These are phyloP conservation scores for Hypoxylon cercidicola DNA, from an alignment of 495 filamentous ascomycete species.

Conservation along the genomic window DNA sequence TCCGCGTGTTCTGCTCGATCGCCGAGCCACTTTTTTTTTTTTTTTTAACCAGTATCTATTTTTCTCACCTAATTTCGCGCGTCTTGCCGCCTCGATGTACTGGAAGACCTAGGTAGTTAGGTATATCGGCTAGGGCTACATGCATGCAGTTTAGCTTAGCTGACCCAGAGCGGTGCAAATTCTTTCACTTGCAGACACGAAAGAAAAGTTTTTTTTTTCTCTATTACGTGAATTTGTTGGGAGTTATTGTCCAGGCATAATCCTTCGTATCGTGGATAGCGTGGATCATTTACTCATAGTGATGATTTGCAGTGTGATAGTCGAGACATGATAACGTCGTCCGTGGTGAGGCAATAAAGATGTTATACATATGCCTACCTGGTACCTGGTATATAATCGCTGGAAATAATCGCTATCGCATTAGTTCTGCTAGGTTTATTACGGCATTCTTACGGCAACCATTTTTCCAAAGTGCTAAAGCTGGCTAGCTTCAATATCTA, in stretches of 20 bases:
- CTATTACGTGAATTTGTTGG: conserved; percentile 23
- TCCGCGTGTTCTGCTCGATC: conserved; percentile 34
- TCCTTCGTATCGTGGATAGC: conserved; percentile 3
- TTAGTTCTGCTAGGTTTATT: conserved; percentile 15
- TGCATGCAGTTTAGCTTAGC: conserved; percentile 12
- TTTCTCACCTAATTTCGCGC: conserved; percentile 28
- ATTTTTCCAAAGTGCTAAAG: conserved; percentile 13
- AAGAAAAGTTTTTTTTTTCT: conserved; percentile 25
- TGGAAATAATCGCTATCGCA: not conserved
- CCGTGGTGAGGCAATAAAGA: no score
- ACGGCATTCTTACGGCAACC: conserved; percentile 23
- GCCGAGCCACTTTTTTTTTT: conserved; percentile 11
- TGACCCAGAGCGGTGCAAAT: conserved; percentile 15
- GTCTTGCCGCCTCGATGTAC: conserved; percentile 13
- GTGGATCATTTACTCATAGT: no score
- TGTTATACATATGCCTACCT: no score
- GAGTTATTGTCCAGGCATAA: conserved; percentile 20
- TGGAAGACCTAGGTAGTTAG: conserved; percentile 10
- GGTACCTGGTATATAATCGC: not conserved
- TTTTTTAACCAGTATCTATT: conserved; percentile 10
- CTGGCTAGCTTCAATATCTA: no score
- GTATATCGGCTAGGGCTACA: conserved; percentile 24
- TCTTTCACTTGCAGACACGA: conserved; percentile 24
- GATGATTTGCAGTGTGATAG: no score
- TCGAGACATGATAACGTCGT: no score